phyloP scores from a whole-genome alignment of 2,329 filamentous ascomycete species.

The Amylocarpus encephaloides region DNA sequence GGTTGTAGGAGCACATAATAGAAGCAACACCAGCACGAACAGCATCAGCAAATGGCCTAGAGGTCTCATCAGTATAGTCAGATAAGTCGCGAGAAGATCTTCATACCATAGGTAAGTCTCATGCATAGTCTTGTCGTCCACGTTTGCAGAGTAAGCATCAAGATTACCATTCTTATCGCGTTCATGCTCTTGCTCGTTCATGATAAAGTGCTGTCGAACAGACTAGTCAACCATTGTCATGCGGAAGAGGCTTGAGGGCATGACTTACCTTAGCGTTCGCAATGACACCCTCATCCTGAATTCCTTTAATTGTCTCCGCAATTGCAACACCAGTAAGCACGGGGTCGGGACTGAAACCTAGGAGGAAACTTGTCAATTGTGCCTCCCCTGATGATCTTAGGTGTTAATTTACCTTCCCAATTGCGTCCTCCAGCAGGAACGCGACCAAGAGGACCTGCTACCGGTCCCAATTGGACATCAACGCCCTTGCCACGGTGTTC shows the following conservation, averaged over 20 bases:
- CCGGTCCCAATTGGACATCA: slow-evolving; percentile 68
- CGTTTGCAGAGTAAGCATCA: slow-evolving; percentile 56
- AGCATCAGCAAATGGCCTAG: slow-evolving; percentile 43
- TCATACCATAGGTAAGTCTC: slow-evolving; percentile 50
- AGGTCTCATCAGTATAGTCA: slow-evolving; percentile 8
- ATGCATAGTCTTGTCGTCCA: slow-evolving; percentile 56
- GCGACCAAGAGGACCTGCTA: slow-evolving; percentile 62
- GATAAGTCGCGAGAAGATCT: not conserved
- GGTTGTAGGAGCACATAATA: slow-evolving; percentile 71
- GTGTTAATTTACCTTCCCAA: slow-evolving; percentile 47
- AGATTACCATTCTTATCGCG: slow-evolving; percentile 41
- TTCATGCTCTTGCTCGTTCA: slow-evolving; percentile 62
- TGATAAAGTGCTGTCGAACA: slow-evolving; percentile 45
- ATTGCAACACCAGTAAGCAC: slow-evolving; percentile 68
- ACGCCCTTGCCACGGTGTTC: slow-evolving; percentile 70
- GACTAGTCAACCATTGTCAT: no score
- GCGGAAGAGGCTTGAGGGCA: no score
- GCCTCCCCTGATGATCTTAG: not conserved
- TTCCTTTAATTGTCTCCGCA: slow-evolving; percentile 67
- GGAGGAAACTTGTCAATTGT: not conserved
- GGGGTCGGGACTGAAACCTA: slow-evolving; percentile 61
- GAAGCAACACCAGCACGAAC: slow-evolving; percentile 70
- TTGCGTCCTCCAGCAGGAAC: slow-evolving; percentile 62
- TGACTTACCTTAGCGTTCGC: slow-evolving; percentile 59
- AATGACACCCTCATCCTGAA: slow-evolving; percentile 75